These are phyloP conservation scores for Trichoderma hamatum DNA, from an alignment of 2,329 filamentous ascomycete genomes.

Conservation along the genomic window DNA sequence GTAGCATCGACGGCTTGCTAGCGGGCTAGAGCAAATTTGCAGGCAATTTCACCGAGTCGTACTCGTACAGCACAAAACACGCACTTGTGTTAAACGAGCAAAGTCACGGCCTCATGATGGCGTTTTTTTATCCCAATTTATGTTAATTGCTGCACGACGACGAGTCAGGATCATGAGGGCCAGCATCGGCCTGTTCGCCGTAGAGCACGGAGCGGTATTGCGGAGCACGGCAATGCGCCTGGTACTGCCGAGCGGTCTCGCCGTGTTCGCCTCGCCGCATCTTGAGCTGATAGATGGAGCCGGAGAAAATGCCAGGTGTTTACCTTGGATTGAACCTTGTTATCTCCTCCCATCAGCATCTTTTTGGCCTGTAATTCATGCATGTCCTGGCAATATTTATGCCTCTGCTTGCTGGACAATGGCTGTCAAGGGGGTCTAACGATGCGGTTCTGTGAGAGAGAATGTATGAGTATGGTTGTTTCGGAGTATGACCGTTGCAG, in stretches of 20 bases:
- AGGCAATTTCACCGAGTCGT: conserved; percentile 18
- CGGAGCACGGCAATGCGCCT: conserved; percentile 18
- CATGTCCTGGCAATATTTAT: not conserved
- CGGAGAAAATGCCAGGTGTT: conserved; percentile 7
- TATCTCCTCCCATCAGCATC: not conserved
- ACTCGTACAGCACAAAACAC: not conserved
- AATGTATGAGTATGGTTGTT: not conserved
- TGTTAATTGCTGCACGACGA: not conserved
- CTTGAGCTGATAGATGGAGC: conserved; percentile 26
- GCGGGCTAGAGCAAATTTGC: conserved; percentile 8
- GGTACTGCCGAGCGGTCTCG: conserved; percentile 12
- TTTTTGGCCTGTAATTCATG: not conserved
- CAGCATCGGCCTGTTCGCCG: not conserved
- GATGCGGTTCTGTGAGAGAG: not conserved
- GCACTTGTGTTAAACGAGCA: not conserved
- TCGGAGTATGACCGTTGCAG: not conserved
- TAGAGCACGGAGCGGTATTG: conserved; percentile 2
- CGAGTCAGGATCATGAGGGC: not conserved
- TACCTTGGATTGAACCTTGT: conserved; percentile 3
- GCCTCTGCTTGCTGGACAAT: not conserved
- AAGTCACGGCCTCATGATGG: not conserved
- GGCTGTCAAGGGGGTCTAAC: not conserved
- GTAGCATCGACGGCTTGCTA: conserved; percentile 2
- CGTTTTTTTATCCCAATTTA: not conserved
- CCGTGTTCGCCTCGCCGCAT: conserved; percentile 25